These are phyloP conservation scores for Isochrysis galbana DNA, from an alignment of 78 protist genomes.

Conservation along the genomic window DNA sequence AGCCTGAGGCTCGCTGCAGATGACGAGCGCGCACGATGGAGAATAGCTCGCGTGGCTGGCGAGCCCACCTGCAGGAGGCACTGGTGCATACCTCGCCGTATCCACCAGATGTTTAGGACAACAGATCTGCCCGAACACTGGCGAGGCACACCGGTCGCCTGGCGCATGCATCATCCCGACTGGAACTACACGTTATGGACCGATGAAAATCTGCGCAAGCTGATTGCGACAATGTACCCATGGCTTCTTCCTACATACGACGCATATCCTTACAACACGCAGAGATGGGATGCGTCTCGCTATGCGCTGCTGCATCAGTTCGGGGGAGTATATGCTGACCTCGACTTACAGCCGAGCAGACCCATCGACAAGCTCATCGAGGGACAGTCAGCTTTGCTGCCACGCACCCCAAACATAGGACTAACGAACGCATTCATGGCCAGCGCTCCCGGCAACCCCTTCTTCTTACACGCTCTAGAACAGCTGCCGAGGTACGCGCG, in stretches of 20 bases:
- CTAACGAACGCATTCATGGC: conserved; percentile 2
- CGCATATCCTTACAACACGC: not conserved
- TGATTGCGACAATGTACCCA: too few relatives aligned
- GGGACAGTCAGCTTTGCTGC: not conserved
- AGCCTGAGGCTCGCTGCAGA: too few relatives aligned
- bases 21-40: too few relatives aligned
- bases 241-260: not conserved
- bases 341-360: not conserved
- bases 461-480: not conserved
- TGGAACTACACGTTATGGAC: too few relatives aligned
- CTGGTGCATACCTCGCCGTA: too few relatives aligned
- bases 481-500: not conserved
- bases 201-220: too few relatives aligned
- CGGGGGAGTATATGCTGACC: conserved; percentile 16
- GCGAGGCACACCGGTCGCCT: too few relatives aligned
- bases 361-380: not conserved
- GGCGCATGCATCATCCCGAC: too few relatives aligned
- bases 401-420: conserved; percentile 15
- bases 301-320: not conserved
- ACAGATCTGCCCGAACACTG: too few relatives aligned
- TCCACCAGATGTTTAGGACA: too few relatives aligned
- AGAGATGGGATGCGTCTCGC: not conserved
- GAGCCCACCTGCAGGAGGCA: too few relatives aligned
- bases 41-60: too few relatives aligned
- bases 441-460: not conserved